Conservation (phyloP, 345 rosid genomes). For the Brassica juncea region DNA sequence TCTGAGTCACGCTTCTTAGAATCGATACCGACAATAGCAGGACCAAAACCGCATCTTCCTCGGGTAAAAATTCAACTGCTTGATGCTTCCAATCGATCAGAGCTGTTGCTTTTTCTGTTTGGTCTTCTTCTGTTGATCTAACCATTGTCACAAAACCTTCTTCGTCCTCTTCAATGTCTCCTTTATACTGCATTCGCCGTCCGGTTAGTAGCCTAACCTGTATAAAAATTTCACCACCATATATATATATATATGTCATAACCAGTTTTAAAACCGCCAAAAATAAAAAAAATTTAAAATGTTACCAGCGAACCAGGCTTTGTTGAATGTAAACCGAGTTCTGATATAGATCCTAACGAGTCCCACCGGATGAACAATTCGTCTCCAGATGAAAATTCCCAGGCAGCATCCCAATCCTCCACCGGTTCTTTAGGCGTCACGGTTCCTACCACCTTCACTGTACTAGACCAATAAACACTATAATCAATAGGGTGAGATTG, state of each 20-base stretch:
- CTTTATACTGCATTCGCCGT: slow-evolving; percentile 62
- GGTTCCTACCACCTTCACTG: slow-evolving; percentile 88
- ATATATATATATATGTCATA: neutral
- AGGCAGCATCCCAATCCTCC: slow-evolving; percentile 58
- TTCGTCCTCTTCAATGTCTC: slow-evolving; percentile 25
- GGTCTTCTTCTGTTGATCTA: slow-evolving; percentile 63
- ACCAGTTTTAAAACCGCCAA: neutral
- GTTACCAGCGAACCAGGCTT: slow-evolving; percentile 55
- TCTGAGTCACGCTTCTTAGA: slow-evolving; percentile 65
- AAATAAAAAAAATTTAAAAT: neutral
- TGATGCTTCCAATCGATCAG: slow-evolving; percentile 78
- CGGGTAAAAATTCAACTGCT: slow-evolving; percentile 63
- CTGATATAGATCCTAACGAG: slow-evolving; percentile 44
- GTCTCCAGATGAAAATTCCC: slow-evolving; percentile 86
- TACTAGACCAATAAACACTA: slow-evolving; percentile 52
- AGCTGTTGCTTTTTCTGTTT: slow-evolving; percentile 69
- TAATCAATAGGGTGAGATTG: slow-evolving; percentile 6
- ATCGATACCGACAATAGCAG: slow-evolving; percentile 68
- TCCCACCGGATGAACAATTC: slow-evolving; percentile 57
- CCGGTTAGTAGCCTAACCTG: slow-evolving; percentile 68
- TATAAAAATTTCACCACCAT: neutral
- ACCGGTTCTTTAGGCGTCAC: slow-evolving; percentile 67
- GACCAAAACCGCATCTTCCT: slow-evolving; percentile 72
- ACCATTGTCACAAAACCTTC: slow-evolving; percentile 60
- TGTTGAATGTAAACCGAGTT: slow-evolving; percentile 45